Evolutionary conservation across 148 eudicot genomes (phyloP).

Genomic region (Silene uniflora): DNA sequence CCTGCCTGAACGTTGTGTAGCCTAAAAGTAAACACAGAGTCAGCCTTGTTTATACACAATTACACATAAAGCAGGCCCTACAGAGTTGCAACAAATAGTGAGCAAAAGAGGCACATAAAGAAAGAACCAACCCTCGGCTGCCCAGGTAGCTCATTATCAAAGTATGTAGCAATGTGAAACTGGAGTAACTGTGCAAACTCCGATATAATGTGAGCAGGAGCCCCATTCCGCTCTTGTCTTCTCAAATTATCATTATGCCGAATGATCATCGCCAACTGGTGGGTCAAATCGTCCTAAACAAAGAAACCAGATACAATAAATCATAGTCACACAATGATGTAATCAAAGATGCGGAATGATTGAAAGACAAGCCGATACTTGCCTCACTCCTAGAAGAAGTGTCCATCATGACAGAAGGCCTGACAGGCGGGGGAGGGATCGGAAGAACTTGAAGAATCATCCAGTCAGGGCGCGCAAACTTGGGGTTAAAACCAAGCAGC

Average conservation of each 20-base stretch:
- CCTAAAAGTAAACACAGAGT: constrained; percentile 39
- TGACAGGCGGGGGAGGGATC: constrained; percentile 71
- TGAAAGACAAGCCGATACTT: constrained; percentile 6
- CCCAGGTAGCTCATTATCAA: constrained; percentile 97
- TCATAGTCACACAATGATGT: not conserved
- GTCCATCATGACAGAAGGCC: constrained; percentile 83
- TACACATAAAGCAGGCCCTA: not conserved
- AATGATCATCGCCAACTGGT: constrained; percentile 96
- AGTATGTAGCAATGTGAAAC: constrained; percentile 96
- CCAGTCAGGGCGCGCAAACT: constrained; percentile 81
- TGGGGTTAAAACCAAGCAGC: constrained; percentile 58
- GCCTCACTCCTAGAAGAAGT: constrained; percentile 78
- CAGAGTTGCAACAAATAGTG: not conserved
- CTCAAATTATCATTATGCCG: constrained; percentile 87
- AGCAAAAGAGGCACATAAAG: not conserved
- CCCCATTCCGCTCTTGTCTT: constrained; percentile 96
- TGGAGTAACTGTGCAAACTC: constrained; percentile 93
- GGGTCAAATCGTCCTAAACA: constrained; percentile 92
- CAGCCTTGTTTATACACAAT: not conserved
- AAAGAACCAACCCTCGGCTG: constrained; percentile 75
- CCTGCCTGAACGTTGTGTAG: constrained; percentile 95
- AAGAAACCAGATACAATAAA: not conserved
- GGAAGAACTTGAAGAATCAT: constrained; percentile 87
- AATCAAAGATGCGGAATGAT: not conserved
- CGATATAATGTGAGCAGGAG: constrained; percentile 94